These are phyloP conservation scores for Mycena vitilis DNA, from an alignment of 768 basidiomycete genomes.

Conservation along the genomic window DNA sequence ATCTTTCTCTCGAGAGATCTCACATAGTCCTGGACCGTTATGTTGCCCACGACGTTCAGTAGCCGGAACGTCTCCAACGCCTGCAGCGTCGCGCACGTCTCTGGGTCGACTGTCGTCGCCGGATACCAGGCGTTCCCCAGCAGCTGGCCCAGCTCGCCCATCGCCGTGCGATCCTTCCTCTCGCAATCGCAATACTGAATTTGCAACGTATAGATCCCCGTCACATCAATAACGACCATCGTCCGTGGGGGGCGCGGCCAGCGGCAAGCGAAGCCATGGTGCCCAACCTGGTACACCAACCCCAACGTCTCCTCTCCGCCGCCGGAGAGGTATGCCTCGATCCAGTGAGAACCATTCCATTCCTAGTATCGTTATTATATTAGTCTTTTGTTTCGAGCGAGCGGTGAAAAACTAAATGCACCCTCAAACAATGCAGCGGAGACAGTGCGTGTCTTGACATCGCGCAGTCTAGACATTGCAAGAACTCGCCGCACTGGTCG, in stretches of 20 bases:
- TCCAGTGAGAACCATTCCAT: slow-evolving; percentile 16
- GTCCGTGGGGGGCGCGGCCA: neutral
- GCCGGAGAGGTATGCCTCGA: neutral
- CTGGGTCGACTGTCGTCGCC: slow-evolving; percentile 30
- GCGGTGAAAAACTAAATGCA: neutral
- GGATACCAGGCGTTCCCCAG: slow-evolving; percentile 23
- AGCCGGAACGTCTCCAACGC: slow-evolving; percentile 22
- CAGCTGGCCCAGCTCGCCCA: neutral
- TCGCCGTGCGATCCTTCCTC: neutral
- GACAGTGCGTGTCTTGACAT: neutral
- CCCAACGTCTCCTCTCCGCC: neutral
- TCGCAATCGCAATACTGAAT: slow-evolving; percentile 21
- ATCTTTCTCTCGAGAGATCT: slow-evolving; percentile 9
- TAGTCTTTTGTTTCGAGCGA: neutral
- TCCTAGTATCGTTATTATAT: slow-evolving; percentile 5
- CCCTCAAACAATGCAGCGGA: slow-evolving; percentile 18
- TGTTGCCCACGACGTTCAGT: slow-evolving; percentile 31
- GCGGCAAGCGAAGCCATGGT: slow-evolving; percentile 4
- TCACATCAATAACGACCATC: slow-evolving; percentile 27
- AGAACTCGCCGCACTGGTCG: slow-evolving; percentile 17
- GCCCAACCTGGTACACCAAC: slow-evolving; percentile 21
- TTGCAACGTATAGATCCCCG: slow-evolving; percentile 9
- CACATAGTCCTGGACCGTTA: neutral
- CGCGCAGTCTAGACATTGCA: slow-evolving; percentile 14
- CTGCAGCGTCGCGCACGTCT: slow-evolving; percentile 28